Percentiles rank a stretch among this genome's conserved stretches.
Conservation (phyloP, 495 filamentous ascomycete genomes). For the Trichoderma gamsii region DNA sequence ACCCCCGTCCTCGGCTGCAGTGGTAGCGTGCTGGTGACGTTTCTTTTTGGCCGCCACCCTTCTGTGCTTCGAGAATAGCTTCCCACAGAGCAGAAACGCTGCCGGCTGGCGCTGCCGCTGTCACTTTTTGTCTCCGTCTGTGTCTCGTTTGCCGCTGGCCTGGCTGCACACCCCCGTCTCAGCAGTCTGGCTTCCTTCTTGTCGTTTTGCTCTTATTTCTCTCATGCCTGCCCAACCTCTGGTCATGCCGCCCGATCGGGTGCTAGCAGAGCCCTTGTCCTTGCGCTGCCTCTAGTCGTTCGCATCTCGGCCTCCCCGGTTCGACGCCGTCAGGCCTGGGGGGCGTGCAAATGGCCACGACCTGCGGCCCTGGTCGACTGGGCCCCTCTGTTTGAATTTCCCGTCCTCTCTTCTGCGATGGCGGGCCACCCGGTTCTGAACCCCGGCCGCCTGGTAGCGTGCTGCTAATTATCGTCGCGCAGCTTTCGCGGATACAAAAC, state of each 20-base stretch:
- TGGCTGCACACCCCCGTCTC: neutral
- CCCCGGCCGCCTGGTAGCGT: conserved; percentile 12
- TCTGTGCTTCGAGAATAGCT: neutral
- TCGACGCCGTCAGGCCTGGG: conserved; percentile 1
- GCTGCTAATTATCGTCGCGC: conserved; percentile 12
- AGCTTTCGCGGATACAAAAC: conserved; percentile 13
- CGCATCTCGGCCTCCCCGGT: conserved; percentile 14
- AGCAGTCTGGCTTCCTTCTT: neutral
- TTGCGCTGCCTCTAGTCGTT: conserved; percentile 10
- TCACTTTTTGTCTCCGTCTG: neutral
- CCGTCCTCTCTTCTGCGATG: conserved; percentile 9
- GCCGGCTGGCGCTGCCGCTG: neutral
- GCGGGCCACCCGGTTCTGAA: conserved; percentile 11
- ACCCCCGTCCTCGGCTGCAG: neutral
- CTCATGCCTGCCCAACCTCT: conserved; percentile 6
- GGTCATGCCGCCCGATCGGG: conserved; percentile 12
- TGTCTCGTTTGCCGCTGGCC: conserved; percentile 1
- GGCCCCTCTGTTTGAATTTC: conserved; percentile 13
- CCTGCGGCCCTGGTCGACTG: conserved; percentile 1
- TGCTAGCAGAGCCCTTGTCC: conserved; percentile 10
- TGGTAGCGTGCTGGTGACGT: neutral
- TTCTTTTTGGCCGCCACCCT: neutral
- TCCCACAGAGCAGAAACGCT: too few species aligned
- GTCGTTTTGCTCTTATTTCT: too few species aligned
- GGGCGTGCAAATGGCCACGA: conserved; percentile 6